Evolutionary conservation across 257 asterid genomes (phyloP), one percentile per base, ranked within the genome.

Genomic region (Capsicum chinense): DNA sequence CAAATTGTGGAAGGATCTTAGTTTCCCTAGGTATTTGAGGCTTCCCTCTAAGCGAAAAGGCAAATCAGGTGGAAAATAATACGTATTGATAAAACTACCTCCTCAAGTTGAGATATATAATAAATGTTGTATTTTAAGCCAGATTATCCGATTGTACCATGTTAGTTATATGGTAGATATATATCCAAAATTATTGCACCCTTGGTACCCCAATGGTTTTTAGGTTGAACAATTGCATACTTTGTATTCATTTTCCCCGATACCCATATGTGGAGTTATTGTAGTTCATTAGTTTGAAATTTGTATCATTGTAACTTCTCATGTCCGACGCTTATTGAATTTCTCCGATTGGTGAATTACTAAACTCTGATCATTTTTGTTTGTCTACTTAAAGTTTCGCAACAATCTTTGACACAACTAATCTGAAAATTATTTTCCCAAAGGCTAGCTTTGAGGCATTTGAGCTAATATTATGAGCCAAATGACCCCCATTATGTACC

Each of bases 31-130:
- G 81, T 76, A 21, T 37, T 37, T 13, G 48, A 66, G 73, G 47
- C 33, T 64, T 67, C 73, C 48, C 47, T 67, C 74, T 74, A 19
- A 21, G 63, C 52, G 63, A 50, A 74, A 74, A 21, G 60, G 60
- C 9, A 71, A 12, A 19, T 19, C 80, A 73, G 13, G 17, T 73
- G 44, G 62, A 50, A n/a, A 37, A 67, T 19, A 13, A 13, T 35
- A 13, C 37, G 35, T 7, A 12, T 63, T 6, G 60, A 48, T 73
- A 73, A 48, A 73, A 12, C 60, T 48, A 21, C 80, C 44, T 73
- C 60, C 12, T 48, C 80, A 50, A 73, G 59, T 73, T 73, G 17
- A 48, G 60, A 48, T 48, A 73, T 1, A 19, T 48, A 48, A 48
- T 48, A 47, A 47, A 73, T 73, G 35, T 37, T 71, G 57, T 71